These are phyloP conservation scores for Aspergillus bombycis DNA, from an alignment of 2,329 filamentous ascomycete genomes.

Conservation along the genomic window DNA sequence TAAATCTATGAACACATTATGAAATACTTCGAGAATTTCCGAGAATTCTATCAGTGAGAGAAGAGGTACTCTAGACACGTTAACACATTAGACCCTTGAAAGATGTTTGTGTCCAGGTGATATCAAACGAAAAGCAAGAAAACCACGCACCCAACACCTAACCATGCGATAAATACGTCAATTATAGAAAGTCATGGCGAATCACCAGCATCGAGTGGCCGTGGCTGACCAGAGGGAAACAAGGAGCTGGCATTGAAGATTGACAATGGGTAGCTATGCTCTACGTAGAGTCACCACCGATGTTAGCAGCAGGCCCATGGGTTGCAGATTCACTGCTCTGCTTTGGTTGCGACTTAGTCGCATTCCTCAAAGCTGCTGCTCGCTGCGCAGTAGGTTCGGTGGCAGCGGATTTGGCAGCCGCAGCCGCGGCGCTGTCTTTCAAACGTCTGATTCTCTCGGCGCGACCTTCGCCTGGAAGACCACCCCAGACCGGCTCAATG, in stretches of 20 bases:
- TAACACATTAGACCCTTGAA: background rate
- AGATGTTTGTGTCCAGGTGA: background rate
- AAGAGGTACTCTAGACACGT: background rate
- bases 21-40: background rate
- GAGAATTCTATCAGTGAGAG: background rate
- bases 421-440: constrained; percentile 33
- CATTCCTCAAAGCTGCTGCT: constrained; percentile 2
- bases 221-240: background rate
- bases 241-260: background rate
- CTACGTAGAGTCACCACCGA: background rate
- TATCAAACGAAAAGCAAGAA: constrained; percentile 1
- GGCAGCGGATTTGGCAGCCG: constrained; percentile 18
- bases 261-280: background rate
- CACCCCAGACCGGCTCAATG: constrained; percentile 45
- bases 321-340: background rate
- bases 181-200: background rate
- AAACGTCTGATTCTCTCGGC: constrained; percentile 41
- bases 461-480: constrained; percentile 43
- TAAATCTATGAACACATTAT: constrained; percentile 1
- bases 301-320: background rate
- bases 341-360: background rate
- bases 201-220: background rate
- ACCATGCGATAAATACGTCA: background rate
- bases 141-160: background rate
- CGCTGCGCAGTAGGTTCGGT: constrained; percentile 17